Base-by-base conservation (phyloP, 805 yeast species). In the Candida nanaspora region DNA sequence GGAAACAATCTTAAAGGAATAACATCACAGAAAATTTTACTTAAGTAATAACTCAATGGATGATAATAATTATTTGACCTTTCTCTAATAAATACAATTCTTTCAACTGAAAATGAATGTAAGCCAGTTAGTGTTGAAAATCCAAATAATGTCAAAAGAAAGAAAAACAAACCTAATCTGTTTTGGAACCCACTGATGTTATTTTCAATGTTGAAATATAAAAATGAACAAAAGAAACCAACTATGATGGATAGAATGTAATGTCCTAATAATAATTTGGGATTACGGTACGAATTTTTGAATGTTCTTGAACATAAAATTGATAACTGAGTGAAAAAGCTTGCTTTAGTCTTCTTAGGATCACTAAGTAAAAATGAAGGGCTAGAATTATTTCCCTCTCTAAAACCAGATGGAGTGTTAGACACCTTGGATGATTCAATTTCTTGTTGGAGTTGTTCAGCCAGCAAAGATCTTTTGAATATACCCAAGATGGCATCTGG, bases 111-210 rank as follows among this genome's bases (percentile, higher is more conserved):
- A 60, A 93, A 93, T 3, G 96, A 77, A 49, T 88, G 91, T 40
- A 93, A 67, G 0, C 97, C 94, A 0, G 98, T 91, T 53, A 93
- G 71, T 0, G 98, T 83, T 1, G 95, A 82, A 60, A 93, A 93
- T 0, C 98, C 98, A 67, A 93, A 89, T 53, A 89, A 75, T 3
- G 98, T 86, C 45, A 93, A 69, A 39, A 89, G 63, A 61, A 93
- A 93, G 68, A 93, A 91, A 62, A 93, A 93, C 44, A 93, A 68
- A 0, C 98, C 98, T 48, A 93, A 70, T 51, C 98, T 73, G 62
- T 93, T 93, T 61, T 93, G 98, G 69, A 93, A 93, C 0, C 98
- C 98, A 53, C 95, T 80, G 41, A 93, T 91, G 58, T 91, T 96
- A 56, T 87, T 84, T 33, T 80, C 68, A 21, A 91, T 80, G 53